These are phyloP conservation scores for Sanguinoderma infundibulare DNA, from an alignment of 1,284 basidiomycete species.

Conservation along the genomic window DNA sequence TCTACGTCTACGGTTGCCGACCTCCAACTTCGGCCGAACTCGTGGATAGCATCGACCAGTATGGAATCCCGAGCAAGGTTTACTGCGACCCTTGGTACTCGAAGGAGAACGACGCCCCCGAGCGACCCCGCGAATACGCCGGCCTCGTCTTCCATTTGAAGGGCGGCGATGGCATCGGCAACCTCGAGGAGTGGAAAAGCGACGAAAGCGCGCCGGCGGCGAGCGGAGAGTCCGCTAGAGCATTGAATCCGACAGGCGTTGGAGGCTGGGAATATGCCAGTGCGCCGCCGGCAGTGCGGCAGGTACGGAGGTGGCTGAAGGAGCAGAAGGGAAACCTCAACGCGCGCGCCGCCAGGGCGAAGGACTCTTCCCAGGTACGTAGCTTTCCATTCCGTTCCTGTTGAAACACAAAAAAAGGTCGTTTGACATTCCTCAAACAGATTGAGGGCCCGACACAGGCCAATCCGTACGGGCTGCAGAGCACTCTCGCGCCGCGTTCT, in stretches of 20 bases:
- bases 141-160: conserved; percentile 79
- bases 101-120: conserved; percentile 72
- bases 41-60: conserved; percentile 51
- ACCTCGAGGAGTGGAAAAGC: conserved; percentile 56
- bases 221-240: neutral
- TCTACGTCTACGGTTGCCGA: conserved; percentile 45
- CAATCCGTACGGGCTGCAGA: conserved; percentile 71
- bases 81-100: conserved; percentile 86
- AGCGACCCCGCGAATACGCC: conserved; percentile 76
- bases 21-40: conserved; percentile 66
- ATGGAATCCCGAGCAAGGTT: conserved; percentile 62
- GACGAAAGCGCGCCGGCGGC: neutral
- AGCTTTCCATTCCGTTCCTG: conserved; percentile 1
- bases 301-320: conserved; percentile 58
- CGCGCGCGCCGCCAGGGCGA: conserved; percentile 19
- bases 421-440: conserved; percentile 40
- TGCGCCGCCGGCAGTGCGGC: conserved; percentile 60
- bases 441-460: conserved; percentile 81
- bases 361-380: conserved; percentile 60
- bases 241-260: conserved; percentile 31
- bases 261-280: conserved; percentile 83
- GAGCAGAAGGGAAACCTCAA: conserved; percentile 27
- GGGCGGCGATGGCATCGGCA: conserved; percentile 55
- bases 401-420: neutral
- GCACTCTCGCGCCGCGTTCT: conserved; percentile 51